Evolutionary conservation across 352 stramenopile genomes (phyloP).

Genomic region (Phytophthora aleatoria): DNA sequence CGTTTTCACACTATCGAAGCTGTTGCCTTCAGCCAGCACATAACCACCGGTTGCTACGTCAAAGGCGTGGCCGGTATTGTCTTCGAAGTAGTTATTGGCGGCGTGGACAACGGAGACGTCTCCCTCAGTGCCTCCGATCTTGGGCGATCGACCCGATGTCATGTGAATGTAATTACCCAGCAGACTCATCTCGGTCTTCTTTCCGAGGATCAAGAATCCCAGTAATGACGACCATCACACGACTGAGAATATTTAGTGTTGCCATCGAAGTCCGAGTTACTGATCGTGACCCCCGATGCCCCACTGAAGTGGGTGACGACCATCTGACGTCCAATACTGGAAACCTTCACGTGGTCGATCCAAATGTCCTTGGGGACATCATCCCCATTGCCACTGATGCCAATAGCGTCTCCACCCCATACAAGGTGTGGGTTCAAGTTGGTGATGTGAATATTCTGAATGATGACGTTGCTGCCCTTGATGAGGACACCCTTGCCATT

Average conservation of each 20-base stretch:
- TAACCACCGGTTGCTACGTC: slow-evolving; percentile 33
- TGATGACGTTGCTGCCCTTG: slow-evolving; percentile 1
- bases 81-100: slow-evolving; percentile 41
- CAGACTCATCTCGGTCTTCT: slow-evolving; percentile 42
- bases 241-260: slow-evolving; percentile 39
- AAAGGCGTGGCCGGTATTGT: slow-evolving; percentile 44
- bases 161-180: slow-evolving; percentile 54
- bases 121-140: slow-evolving; percentile 31
- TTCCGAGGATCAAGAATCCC: slow-evolving; percentile 40
- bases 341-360: slow-evolving; percentile 60
- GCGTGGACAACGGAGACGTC: slow-evolving; percentile 30
- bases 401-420: slow-evolving; percentile 27
- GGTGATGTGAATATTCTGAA: slow-evolving; percentile 9
- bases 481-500: slow-evolving; percentile 2
- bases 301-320: slow-evolving; percentile 35
- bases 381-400: slow-evolving; percentile 31
- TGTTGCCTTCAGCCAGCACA: slow-evolving; percentile 38
- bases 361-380: slow-evolving; percentile 39
- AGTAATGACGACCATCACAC: slow-evolving; percentile 56
- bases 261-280: slow-evolving; percentile 58
- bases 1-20: slow-evolving; percentile 33
- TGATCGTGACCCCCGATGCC: slow-evolving; percentile 45
- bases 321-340: slow-evolving; percentile 46
- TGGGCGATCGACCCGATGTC: slow-evolving; percentile 47
- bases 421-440: slow-evolving; percentile 5